Base-by-base conservation (phyloP, 1,284 basidiomycete species). In the Ceratobasidium theobromae region DNA sequence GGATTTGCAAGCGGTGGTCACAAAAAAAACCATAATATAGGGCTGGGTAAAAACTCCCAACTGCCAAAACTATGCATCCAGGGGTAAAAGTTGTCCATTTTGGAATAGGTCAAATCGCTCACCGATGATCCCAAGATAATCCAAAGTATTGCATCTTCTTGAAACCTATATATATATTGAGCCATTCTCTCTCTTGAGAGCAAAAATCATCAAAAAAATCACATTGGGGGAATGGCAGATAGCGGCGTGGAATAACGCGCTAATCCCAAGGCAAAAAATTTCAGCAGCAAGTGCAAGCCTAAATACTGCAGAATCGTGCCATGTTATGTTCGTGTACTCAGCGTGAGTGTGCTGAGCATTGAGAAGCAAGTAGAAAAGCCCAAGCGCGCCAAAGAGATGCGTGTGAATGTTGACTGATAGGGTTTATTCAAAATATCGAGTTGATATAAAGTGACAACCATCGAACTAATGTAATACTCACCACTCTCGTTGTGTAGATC, bases 401-500 rank as follows among this genome's bases (percentile, higher is more conserved):
- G 84, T 89, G 76, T 95, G 91, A 60, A 96, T 94, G 77, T 97
- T 96, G 68, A 96, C 91, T 93, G 69, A 21, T 53, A 18, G 30
- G 14, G 27, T 18, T 21, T 28, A 67, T 43, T 60, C 45, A n/a
- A 4, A 46, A 12, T 23, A 27, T 35, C 40, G 32, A 38, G 11
- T 28, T 18, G 51, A 23, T 46, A 38, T 49, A 46, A 57, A 27
- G 52, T n/a, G 11, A 41, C 54, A 9, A 35, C 28, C 25, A 51
- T 51, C 40, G 32, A 30, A 53, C 48, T 46, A 60, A n/a, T 25
- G 49, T 27, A 46, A 38, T 51, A 43, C 76, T 66, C 72, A 88
- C 89, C 82, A 67, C 89, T 91, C 77, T 93, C 91, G 72, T 93
- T 93, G 75, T 93, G 91, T 58, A 91, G 72, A 76, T 91, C 91